These are phyloP conservation scores for Beauveria caledonica DNA, from an alignment of 2,329 filamentous ascomycete species.

Conservation along the genomic window DNA sequence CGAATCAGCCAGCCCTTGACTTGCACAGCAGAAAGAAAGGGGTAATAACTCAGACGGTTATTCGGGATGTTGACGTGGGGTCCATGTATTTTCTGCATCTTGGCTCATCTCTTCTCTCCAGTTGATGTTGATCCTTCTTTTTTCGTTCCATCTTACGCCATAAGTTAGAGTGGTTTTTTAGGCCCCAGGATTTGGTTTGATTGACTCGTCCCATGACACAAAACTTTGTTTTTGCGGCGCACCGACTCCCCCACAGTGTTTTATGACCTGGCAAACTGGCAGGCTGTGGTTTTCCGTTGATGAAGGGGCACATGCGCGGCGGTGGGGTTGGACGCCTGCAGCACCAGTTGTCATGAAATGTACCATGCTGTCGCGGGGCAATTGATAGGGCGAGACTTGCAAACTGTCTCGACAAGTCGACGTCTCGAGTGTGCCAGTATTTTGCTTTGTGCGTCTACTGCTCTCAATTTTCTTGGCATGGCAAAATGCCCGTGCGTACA, in stretches of 20 bases:
- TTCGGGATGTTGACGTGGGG: no score
- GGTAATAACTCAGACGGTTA: no score
- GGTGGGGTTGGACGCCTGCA: neutral
- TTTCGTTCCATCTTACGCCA: neutral
- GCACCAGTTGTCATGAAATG: neutral
- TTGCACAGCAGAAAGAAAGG: no score
- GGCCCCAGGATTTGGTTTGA: neutral
- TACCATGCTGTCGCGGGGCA: neutral
- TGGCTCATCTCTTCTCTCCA: neutral
- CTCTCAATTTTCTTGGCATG: neutral
- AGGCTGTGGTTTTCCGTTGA: neutral
- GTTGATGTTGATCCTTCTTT: neutral
- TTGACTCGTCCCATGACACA: slow-evolving; percentile 5
- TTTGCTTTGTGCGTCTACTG: slow-evolving; percentile 1
- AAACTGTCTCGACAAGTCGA: neutral
- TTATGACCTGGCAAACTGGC: neutral
- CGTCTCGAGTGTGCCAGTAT: neutral
- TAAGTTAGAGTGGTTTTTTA: neutral
- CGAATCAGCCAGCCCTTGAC: no score
- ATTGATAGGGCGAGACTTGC: neutral
- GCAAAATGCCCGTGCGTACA: neutral
- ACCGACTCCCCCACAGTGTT: slow-evolving; percentile 9
- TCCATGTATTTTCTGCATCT: neutral
- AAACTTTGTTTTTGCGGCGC: slow-evolving; percentile 7
- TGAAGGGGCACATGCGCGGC: slow-evolving; percentile 2